These are phyloP conservation scores for Cladobotryum mycophilum DNA, from an alignment of 2,329 filamentous ascomycete species.

Conservation along the genomic window DNA sequence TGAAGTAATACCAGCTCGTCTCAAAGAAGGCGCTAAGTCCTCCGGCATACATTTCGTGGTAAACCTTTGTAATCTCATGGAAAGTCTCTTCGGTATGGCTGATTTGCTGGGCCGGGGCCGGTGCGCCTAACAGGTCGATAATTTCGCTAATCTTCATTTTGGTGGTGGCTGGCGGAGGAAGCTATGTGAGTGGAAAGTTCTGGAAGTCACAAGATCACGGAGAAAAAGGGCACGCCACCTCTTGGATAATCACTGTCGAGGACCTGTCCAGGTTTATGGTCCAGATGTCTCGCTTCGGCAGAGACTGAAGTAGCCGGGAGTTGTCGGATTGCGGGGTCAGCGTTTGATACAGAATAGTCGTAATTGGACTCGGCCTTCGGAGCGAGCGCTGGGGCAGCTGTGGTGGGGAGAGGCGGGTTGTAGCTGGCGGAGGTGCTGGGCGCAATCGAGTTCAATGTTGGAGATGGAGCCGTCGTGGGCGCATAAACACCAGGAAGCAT, in stretches of 20 bases:
- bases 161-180: constrained; percentile 22
- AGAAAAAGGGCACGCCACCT: constrained; percentile 39
- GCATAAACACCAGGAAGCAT: constrained; percentile 39
- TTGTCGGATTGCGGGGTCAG: constrained; percentile 61
- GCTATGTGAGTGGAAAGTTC: constrained; percentile 20
- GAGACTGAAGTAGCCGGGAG: constrained; percentile 19
- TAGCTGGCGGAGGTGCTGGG: constrained; percentile 23
- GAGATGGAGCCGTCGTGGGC: constrained; percentile 22
- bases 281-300: constrained; percentile 20
- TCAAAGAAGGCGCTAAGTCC: constrained; percentile 74
- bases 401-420: constrained; percentile 24
- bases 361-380: constrained; percentile 36
- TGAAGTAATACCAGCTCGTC: constrained; percentile 69
- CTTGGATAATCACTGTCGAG: constrained; percentile 34
- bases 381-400: constrained; percentile 18
- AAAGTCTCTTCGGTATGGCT: constrained; percentile 46
- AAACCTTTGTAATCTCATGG: constrained; percentile 65
- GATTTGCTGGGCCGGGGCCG: constrained; percentile 49
- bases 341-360: constrained; percentile 50
- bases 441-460: constrained; percentile 25
- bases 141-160: constrained; percentile 70
- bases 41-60: constrained; percentile 67
- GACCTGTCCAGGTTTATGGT: constrained; percentile 21
- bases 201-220: constrained; percentile 9
- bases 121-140: constrained; percentile 53